A percentile compares a stretch with the other conserved stretches of the same genome.
Evolutionary conservation across 495 filamentous ascomycete genomes (phyloP).

Genomic region (Bombardia bombarda): DNA sequence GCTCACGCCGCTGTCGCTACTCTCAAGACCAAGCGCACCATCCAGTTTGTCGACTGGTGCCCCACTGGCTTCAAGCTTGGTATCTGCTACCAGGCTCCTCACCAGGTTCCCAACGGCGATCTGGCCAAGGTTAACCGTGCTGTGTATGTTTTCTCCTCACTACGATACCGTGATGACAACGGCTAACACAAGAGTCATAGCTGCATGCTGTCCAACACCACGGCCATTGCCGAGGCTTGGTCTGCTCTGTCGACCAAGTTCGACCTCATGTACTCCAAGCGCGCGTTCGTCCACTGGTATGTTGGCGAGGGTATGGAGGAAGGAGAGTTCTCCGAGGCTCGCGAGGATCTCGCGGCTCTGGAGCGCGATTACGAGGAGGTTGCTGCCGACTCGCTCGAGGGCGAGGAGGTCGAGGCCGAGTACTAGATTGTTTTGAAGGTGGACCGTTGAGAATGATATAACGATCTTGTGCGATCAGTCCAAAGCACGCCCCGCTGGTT

Average conservation of each 20-base stretch:
- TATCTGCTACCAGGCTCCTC: conserved; percentile 97
- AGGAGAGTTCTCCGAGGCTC: conserved; percentile 97
- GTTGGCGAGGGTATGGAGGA: conserved; percentile 99
- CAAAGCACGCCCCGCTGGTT: conserved; percentile 9
- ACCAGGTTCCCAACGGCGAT: conserved; percentile 92
- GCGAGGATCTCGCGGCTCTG: conserved; percentile 94
- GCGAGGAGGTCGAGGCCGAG: conserved; percentile 85
- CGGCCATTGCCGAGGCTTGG: conserved; percentile 98
- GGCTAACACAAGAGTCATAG: conserved; percentile 32
- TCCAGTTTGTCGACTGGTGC: conserved; percentile 99
- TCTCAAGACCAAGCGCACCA: conserved; percentile 97
- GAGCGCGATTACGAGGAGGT: conserved; percentile 99
- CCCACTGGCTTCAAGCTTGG: conserved; percentile 99
- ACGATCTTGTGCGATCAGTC: conserved; percentile 7
- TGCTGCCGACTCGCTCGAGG: conserved; percentile 88
- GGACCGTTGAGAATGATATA: conserved; percentile 10
- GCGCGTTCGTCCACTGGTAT: conserved; percentile 99
- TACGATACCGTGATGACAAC: too few relatives aligned
- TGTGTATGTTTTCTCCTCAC: conserved; percentile 57
- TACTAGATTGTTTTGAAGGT: conserved; percentile 54
- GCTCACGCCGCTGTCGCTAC: conserved; percentile 83
- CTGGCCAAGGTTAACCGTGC: conserved; percentile 95
- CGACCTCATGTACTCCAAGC: conserved; percentile 99
- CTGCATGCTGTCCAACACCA: conserved; percentile 99
- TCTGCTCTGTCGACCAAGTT: conserved; percentile 96